Percentiles rank a stretch among this genome's conserved stretches.
These are phyloP conservation scores for Solanum tarijense DNA, from an alignment of 257 asterid genomes.

Conservation along the genomic window DNA sequence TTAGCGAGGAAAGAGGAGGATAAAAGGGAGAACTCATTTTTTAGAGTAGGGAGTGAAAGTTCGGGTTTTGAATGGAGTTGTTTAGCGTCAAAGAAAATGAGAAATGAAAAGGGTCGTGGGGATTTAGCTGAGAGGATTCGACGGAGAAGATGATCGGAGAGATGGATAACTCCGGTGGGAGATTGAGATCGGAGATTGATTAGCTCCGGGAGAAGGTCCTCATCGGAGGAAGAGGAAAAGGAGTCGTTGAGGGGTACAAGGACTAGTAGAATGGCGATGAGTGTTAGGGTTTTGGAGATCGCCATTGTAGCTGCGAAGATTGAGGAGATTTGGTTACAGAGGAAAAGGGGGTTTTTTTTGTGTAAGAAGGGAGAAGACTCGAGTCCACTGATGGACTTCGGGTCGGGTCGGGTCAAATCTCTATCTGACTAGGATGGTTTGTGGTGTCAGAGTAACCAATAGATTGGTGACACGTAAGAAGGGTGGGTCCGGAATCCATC, in stretches of 20 bases:
- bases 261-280: background rate
- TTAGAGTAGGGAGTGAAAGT: background rate
- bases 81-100: background rate
- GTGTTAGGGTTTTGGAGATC: background rate
- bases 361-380: background rate
- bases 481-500: background rate
- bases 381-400: background rate
- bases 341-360: background rate
- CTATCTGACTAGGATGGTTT: background rate
- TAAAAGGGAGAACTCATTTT: constrained; percentile 34
- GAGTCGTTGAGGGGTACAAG: background rate
- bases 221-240: background rate
- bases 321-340: background rate
- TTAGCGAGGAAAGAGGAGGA: constrained; percentile 48
- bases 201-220: background rate
- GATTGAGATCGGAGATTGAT: background rate
- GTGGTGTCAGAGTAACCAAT: background rate
- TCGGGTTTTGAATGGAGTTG: background rate
- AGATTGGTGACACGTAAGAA: background rate
- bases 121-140: background rate
- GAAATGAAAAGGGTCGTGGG: background rate
- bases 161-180: background rate
- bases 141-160: background rate
- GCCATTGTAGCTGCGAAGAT: background rate
- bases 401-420: background rate